Evolutionary conservation across 2,329 filamentous ascomycete species (phyloP).

Genomic region (Uncinocarpus reesii): DNA sequence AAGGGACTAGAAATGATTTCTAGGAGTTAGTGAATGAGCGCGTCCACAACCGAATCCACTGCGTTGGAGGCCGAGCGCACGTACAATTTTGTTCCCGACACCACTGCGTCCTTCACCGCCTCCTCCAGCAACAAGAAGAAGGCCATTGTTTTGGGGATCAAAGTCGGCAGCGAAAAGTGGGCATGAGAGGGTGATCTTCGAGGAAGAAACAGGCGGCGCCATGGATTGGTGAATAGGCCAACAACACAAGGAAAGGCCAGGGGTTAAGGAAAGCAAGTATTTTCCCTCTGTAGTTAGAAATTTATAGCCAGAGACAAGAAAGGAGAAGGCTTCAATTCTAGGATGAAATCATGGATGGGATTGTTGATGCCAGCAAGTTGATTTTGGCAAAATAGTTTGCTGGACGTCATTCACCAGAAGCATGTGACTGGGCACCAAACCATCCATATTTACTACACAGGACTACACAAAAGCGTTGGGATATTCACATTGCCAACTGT

Average conservation of each 20-base stretch:
- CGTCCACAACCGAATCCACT: background rate
- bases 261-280: background rate
- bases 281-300: background rate
- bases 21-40: background rate
- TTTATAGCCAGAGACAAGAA: background rate
- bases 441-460: background rate
- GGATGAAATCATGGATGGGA: background rate
- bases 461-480: background rate
- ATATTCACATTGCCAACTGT: background rate
- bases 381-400: background rate
- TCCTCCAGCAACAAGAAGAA: slow-evolving; percentile 74
- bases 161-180: slow-evolving; percentile 83
- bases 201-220: slow-evolving; percentile 35
- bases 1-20: slow-evolving; percentile 44
- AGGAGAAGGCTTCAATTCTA: background rate
- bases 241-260: background rate
- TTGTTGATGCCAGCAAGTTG: slow-evolving; percentile 6
- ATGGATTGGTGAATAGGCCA: slow-evolving; percentile 18
- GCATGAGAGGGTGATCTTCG: slow-evolving; percentile 63
- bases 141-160: slow-evolving; percentile 65
- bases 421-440: slow-evolving; percentile 1
- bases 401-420: background rate
- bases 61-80: slow-evolving; percentile 25
- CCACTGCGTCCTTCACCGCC: slow-evolving; percentile 73
- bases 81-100: slow-evolving; percentile 76